A percentile compares a stretch with the other conserved stretches of the same genome.
phyloP scores from a whole-genome alignment of 2,329 filamentous ascomycete species.

The Akanthomyces dipterigenus region DNA sequence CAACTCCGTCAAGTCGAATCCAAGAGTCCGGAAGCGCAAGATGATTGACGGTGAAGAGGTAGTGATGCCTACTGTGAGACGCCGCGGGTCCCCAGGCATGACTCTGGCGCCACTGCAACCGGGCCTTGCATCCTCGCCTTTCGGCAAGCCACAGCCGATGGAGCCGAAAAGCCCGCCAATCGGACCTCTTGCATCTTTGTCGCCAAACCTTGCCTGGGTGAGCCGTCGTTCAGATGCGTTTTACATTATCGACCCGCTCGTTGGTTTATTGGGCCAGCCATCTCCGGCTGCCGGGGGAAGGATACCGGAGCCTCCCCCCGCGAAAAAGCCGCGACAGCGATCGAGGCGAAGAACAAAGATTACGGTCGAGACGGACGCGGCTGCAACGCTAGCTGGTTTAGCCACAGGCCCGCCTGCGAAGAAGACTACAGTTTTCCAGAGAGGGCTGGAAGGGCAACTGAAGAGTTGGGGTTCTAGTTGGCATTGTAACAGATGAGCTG shows the following conservation, averaged over 20 bases:
- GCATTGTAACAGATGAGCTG: constrained; percentile 13
- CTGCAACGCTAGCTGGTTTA: constrained; percentile 20
- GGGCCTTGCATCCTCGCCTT: constrained; percentile 14
- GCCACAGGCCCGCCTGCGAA: constrained; percentile 16
- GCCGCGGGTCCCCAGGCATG: constrained; percentile 17
- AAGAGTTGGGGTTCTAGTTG: constrained; percentile 18
- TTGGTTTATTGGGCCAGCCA: constrained; percentile 17
- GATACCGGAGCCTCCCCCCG: neutral
- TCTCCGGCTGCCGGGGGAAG: constrained; percentile 11
- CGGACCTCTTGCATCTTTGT: constrained; percentile 25
- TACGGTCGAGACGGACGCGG: constrained; percentile 18
- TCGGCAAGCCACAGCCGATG: constrained; percentile 21
- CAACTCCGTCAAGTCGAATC: constrained; percentile 43
- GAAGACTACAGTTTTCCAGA: constrained; percentile 6
- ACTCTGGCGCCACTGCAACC: constrained; percentile 26
- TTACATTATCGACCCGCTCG: constrained; percentile 19
- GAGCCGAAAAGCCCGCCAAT: constrained; percentile 23
- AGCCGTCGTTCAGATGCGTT: constrained; percentile 18
- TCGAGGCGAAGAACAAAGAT: constrained; percentile 2
- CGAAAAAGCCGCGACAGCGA: constrained; percentile 1
- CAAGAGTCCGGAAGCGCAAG: constrained; percentile 41
- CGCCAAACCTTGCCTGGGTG: constrained; percentile 24
- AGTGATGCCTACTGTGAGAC: constrained; percentile 17
- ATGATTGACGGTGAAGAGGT: constrained; percentile 35
- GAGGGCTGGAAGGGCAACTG: constrained; percentile 13